Percentiles rank a stretch among this genome's conserved stretches.
These are phyloP conservation scores for Hirsutella minnesotensis DNA, from an alignment of 2,329 filamentous ascomycete species.

Conservation along the genomic window DNA sequence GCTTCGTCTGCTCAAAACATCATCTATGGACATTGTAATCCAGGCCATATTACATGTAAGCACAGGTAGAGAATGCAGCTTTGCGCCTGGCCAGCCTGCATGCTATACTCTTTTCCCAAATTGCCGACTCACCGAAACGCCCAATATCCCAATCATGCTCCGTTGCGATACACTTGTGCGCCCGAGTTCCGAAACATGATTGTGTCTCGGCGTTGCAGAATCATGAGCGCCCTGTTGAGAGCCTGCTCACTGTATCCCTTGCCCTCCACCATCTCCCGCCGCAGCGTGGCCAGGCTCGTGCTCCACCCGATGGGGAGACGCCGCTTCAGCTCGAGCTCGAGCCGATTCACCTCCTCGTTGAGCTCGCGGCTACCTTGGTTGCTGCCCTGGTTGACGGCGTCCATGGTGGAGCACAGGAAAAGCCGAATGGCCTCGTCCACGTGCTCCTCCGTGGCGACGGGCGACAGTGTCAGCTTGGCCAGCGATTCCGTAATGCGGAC, in stretches of 20 bases:
- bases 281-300: conserved; percentile 75
- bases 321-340: conserved; percentile 81
- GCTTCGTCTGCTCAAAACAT: no score
- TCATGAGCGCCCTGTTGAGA: conserved; percentile 71
- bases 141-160: conserved; percentile 33
- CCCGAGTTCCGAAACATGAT: conserved; percentile 72
- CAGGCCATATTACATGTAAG: no score
- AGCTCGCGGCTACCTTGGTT: conserved; percentile 76
- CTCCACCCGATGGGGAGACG: conserved; percentile 91
- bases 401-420: conserved; percentile 95
- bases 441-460: conserved; percentile 78
- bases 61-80: no score
- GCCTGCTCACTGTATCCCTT: conserved; percentile 83
- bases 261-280: conserved; percentile 82
- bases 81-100: no score
- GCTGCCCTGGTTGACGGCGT: conserved; percentile 84
- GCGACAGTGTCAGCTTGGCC: conserved; percentile 78
- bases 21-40: no score
- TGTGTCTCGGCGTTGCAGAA: conserved; percentile 79
- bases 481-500: conserved; percentile 94
- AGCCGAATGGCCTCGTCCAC: conserved; percentile 96
- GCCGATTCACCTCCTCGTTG: conserved; percentile 75
- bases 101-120: neutral
- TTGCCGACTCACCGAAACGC: neutral
- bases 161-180: conserved; percentile 61